These are phyloP conservation scores for Pistacia vera DNA, from an alignment of 345 rosid genomes.

Conservation along the genomic window DNA sequence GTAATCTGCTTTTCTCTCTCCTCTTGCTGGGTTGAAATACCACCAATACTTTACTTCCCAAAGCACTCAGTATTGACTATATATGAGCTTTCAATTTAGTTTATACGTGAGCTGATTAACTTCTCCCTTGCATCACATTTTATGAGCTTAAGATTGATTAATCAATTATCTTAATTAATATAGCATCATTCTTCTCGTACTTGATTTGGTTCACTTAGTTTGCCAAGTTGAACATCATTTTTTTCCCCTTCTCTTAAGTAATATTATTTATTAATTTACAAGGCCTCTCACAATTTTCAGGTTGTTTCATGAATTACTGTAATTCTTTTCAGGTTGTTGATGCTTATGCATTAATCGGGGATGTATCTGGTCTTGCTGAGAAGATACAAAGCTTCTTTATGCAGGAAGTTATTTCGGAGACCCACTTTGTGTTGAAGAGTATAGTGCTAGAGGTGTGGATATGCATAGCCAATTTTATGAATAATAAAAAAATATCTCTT, in stretches of 20 bases:
- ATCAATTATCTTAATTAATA: neutral
- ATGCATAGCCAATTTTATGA: constrained; percentile 1
- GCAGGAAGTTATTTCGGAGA: constrained; percentile 97
- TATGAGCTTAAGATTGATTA: no score
- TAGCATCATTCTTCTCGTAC: neutral
- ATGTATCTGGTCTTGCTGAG: constrained; percentile 95
- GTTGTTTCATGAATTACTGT: constrained; percentile 19
- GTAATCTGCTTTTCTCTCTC: no score
- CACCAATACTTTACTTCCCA: no score
- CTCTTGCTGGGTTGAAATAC: no score
- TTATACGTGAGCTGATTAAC: no score
- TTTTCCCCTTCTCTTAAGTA: neutral
- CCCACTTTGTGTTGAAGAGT: constrained; percentile 75
- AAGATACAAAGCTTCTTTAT: constrained; percentile 96
- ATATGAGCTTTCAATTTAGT: no score
- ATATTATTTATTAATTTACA: no score
- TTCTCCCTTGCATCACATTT: no score
- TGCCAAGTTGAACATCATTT: constrained; percentile 1
- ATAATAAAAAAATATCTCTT: neutral
- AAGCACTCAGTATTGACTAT: no score
- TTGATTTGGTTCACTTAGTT: neutral
- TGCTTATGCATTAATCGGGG: constrained; percentile 98
- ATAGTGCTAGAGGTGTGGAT: constrained; percentile 75
- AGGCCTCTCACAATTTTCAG: constrained; percentile 9
- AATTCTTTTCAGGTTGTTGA: constrained; percentile 76